A percentile compares a stretch with the other conserved stretches of the same genome.
Conservation (phyloP, 202 grass and related monocot species). For the Carex sylvatica region DNA sequence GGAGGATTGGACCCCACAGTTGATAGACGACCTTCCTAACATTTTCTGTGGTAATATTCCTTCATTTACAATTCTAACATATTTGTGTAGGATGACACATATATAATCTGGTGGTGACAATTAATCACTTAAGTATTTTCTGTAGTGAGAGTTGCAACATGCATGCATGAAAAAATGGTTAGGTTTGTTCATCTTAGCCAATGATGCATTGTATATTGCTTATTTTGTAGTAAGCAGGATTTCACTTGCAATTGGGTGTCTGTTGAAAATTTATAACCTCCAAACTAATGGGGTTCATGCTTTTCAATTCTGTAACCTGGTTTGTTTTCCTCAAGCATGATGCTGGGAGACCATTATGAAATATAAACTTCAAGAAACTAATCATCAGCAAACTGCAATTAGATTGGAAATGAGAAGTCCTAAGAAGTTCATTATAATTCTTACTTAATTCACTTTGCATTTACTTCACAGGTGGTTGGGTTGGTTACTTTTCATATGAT, state of each 20-base stretch:
- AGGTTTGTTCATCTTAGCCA: not conserved
- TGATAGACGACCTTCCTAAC: slow-evolving; percentile 52
- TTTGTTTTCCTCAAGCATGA: not conserved
- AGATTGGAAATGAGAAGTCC: not conserved
- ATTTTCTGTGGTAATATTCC: slow-evolving; percentile 55
- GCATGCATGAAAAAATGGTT: not conserved
- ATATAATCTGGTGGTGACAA: not conserved
- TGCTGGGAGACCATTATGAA: not conserved
- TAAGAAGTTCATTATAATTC: not conserved
- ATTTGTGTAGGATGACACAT: not conserved
- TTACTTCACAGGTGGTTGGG: slow-evolving; percentile 44
- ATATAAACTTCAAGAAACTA: not conserved
- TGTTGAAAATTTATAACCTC: not conserved
- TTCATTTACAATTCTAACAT: not conserved
- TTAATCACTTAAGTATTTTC: not conserved
- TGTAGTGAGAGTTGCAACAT: not conserved
- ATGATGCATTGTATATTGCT: not conserved
- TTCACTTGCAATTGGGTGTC: not conserved
- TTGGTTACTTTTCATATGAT: slow-evolving; percentile 96
- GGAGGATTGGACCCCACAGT: slow-evolving; percentile 54
- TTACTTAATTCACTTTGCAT: not conserved
- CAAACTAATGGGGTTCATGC: not conserved
- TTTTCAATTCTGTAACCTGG: not conserved
- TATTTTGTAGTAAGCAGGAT: not conserved
- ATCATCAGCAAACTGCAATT: not conserved